Percentiles rank a stretch among this genome's conserved stretches.
phyloP scores from a whole-genome alignment of 768 basidiomycete species.

The Galerina sulciceps region DNA sequence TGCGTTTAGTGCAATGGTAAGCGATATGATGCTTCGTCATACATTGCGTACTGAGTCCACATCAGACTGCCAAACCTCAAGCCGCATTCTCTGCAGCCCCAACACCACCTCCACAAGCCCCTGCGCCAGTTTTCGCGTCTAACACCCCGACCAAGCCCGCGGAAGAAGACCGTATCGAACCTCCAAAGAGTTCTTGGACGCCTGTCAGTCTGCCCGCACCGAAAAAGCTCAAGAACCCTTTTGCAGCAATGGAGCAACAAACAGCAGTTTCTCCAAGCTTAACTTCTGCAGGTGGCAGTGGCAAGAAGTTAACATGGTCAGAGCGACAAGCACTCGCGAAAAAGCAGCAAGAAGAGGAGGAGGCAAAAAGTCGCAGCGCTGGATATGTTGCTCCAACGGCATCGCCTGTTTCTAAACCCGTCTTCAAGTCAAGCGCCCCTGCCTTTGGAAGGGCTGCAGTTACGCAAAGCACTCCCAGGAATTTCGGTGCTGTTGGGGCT shows the following conservation, averaged over 20 bases:
- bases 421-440: conserved; percentile 50
- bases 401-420: conserved; percentile 34
- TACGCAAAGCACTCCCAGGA: conserved; percentile 38
- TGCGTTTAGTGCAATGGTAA: conserved; percentile 39
- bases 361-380: conserved; percentile 62
- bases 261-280: conserved; percentile 31
- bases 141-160: conserved; percentile 65
- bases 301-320: conserved; percentile 91
- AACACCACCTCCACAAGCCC: conserved; percentile 19
- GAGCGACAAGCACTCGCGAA: conserved; percentile 93
- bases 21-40: conserved; percentile 1
- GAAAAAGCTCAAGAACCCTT: conserved; percentile 87
- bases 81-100: conserved; percentile 22
- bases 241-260: conserved; percentile 63
- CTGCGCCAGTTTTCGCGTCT: conserved; percentile 44
- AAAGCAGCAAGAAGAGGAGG: conserved; percentile 83
- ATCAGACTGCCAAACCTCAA: conserved; percentile 19
- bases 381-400: conserved; percentile 44
- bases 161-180: conserved; percentile 83
- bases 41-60: not conserved
- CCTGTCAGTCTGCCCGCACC: conserved; percentile 87
- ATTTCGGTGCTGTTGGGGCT: conserved; percentile 45
- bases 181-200: conserved; percentile 86
- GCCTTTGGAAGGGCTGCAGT: conserved; percentile 50
- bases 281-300: conserved; percentile 35